phyloP scores from a whole-genome alignment of 805 yeast species.

The Nakazawaea holstii region DNA sequence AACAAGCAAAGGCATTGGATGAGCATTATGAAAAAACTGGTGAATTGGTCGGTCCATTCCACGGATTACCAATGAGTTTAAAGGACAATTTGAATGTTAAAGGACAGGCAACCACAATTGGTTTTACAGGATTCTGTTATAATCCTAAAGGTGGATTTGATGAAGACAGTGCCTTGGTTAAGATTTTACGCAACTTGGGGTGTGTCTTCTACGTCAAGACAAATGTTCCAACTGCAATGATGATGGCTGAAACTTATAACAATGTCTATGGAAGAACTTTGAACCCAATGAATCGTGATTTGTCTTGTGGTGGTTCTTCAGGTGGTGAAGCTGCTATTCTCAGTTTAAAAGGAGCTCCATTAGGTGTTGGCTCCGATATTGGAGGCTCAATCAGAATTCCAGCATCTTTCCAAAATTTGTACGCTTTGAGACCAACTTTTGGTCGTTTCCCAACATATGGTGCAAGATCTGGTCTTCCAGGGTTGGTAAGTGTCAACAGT shows the following conservation, averaged over 20 bases:
- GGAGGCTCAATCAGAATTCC: conserved; percentile 50
- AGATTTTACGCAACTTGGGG: conserved; percentile 37
- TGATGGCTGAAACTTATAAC: conserved; percentile 42
- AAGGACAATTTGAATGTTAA: conserved; percentile 41
- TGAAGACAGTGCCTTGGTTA: conserved; percentile 34
- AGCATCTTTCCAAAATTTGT: conserved; percentile 35
- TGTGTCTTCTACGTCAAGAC: conserved; percentile 54
- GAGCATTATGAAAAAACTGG: conserved; percentile 40
- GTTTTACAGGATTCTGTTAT: conserved; percentile 39
- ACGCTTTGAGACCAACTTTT: conserved; percentile 38
- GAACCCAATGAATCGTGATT: conserved; percentile 37
- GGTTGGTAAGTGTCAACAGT: conserved; percentile 35
- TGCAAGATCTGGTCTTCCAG: conserved; percentile 26
- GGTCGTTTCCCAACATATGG: conserved; percentile 38
- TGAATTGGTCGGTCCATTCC: conserved; percentile 53
- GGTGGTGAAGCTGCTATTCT: conserved; percentile 51
- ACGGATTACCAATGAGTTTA: conserved; percentile 51
- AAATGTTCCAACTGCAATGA: conserved; percentile 45
- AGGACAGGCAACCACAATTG: conserved; percentile 45
- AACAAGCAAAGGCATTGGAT: conserved; percentile 51
- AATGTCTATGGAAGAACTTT: conserved; percentile 39
- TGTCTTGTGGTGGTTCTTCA: conserved; percentile 48
- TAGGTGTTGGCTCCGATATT: conserved; percentile 53
- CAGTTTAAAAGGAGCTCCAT: conserved; percentile 36
- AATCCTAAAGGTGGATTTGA: conserved; percentile 27